Conservation (phyloP, 1,284 basidiomycete species). For the Mycena sp. region DNA sequence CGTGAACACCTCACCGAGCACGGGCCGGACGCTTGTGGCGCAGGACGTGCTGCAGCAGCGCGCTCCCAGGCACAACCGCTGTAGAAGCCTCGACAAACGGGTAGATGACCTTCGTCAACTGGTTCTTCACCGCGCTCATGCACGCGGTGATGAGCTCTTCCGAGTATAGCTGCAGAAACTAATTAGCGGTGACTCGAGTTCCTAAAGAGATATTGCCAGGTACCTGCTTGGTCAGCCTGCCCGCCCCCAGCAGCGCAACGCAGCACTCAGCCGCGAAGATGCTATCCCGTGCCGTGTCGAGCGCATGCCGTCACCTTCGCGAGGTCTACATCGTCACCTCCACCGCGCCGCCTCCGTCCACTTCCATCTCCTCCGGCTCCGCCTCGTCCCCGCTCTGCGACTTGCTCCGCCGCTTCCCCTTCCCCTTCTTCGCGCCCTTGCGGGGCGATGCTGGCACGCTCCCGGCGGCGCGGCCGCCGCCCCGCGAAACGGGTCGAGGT, state of each 20-base stretch:
- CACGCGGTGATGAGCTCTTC: conserved; percentile 90
- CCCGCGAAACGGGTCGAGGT: conserved; percentile 71
- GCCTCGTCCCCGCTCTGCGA: conserved; percentile 46
- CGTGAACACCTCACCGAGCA: conserved; percentile 74
- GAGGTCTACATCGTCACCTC: conserved; percentile 59
- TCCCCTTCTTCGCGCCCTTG: conserved; percentile 51
- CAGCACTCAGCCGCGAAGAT: conserved; percentile 85
- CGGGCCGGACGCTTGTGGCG: conserved; percentile 61
- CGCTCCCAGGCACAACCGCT: conserved; percentile 51
- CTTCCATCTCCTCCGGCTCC: conserved; percentile 43
- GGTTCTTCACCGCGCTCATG: conserved; percentile 80
- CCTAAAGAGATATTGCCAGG: conserved; percentile 35
- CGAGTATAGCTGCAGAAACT: conserved; percentile 76
- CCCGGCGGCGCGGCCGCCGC: conserved; percentile 24
- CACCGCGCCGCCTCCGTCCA: conserved; percentile 28
- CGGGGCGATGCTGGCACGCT: conserved; percentile 48
- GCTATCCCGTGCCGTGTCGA: conserved; percentile 74
- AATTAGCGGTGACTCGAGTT: background rate
- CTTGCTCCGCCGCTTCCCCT: conserved; percentile 45
- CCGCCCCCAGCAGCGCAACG: conserved; percentile 79
- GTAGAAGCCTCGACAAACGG: conserved; percentile 85
- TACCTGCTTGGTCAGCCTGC: conserved; percentile 87
- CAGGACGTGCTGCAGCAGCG: conserved; percentile 55
- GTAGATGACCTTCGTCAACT: conserved; percentile 83
- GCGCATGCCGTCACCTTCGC: conserved; percentile 55